Evolutionary conservation across 2,329 filamentous ascomycete genomes (phyloP).

Genomic region (Cladosporium velox): DNA sequence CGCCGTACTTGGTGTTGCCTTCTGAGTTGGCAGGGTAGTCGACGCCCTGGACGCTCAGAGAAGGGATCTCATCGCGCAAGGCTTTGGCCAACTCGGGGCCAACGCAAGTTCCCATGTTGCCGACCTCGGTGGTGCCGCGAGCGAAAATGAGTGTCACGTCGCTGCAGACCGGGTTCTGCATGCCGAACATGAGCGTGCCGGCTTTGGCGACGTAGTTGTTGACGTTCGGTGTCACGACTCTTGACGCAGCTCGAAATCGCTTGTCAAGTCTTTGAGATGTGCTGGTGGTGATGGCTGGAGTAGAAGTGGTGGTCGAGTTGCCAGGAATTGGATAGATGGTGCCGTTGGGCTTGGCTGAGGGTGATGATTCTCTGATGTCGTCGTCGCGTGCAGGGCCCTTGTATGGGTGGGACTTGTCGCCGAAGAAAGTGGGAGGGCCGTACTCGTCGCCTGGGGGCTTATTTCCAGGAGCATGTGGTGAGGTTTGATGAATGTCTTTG

Average conservation of each 20-base stretch:
- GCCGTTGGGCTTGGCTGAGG: neutral
- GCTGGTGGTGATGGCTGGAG: neutral
- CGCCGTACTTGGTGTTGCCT: slow-evolving; percentile 30
- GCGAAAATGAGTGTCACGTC: slow-evolving; percentile 58
- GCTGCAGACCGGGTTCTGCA: slow-evolving; percentile 40
- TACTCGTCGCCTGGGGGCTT: neutral
- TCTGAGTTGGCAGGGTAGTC: slow-evolving; percentile 32
- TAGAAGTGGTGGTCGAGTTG: neutral
- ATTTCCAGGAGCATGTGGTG: neutral
- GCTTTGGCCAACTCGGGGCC: slow-evolving; percentile 55
- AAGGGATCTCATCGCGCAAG: slow-evolving; percentile 30
- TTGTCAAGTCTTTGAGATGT: neutral
- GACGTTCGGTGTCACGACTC: slow-evolving; percentile 1
- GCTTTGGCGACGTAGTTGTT: slow-evolving; percentile 11
- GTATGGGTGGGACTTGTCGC: neutral
- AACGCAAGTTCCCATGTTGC: slow-evolving; percentile 54
- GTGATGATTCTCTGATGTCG: neutral
- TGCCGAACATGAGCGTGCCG: slow-evolving; percentile 14
- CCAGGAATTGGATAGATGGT: neutral
- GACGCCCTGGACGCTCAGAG: slow-evolving; percentile 28
- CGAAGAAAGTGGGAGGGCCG: slow-evolving; percentile 13
- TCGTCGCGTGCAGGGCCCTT: neutral
- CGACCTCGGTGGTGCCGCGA: slow-evolving; percentile 57
- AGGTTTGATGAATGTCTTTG: neutral
- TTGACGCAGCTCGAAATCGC: neutral